Percentiles rank a stretch among this genome's conserved stretches.
Conservation (phyloP, 2,329 filamentous ascomycete genomes). For the Venturia carpophila region DNA sequence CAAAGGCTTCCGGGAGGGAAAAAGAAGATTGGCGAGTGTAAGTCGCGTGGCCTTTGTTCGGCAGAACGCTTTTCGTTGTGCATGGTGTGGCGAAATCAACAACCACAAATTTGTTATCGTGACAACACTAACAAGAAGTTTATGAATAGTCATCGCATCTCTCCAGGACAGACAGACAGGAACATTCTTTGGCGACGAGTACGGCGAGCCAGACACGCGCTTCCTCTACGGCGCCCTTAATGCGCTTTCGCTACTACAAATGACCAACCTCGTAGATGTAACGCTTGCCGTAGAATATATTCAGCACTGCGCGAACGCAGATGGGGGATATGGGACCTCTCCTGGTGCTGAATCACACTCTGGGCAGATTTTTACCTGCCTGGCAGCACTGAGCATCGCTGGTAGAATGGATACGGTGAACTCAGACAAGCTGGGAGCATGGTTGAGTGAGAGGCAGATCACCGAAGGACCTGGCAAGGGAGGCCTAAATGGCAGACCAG, state of each 20-base stretch:
- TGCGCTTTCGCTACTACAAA: conserved; percentile 72
- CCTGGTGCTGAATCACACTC: conserved; percentile 92
- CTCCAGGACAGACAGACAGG: conserved; percentile 76
- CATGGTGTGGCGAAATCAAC: not conserved
- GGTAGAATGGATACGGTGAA: conserved; percentile 60
- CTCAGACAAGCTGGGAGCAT: conserved; percentile 71
- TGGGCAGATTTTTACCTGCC: conserved; percentile 91
- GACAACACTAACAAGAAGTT: not conserved
- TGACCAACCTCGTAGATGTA: conserved; percentile 67
- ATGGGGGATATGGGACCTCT: conserved; percentile 83
- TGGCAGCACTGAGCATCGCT: conserved; percentile 79
- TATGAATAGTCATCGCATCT: conserved; percentile 58
- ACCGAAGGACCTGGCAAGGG: conserved; percentile 50
- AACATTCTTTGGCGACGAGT: conserved; percentile 88
- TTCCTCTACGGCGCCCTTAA: conserved; percentile 90
- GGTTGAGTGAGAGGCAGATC: conserved; percentile 89
- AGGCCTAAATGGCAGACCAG: conserved; percentile 86
- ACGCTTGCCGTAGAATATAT: conserved; percentile 73
- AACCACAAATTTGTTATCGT: not conserved
- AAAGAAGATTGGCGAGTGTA: conserved; percentile 70
- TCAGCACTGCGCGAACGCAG: conserved; percentile 79
- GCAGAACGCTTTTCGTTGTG: conserved; percentile 4
- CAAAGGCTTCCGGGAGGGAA: conserved; percentile 57
- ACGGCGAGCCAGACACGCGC: conserved; percentile 91
- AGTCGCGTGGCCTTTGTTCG: conserved; percentile 31